These are phyloP conservation scores for Pulveroboletus frians DNA, from an alignment of 768 basidiomycete genomes.

Conservation along the genomic window DNA sequence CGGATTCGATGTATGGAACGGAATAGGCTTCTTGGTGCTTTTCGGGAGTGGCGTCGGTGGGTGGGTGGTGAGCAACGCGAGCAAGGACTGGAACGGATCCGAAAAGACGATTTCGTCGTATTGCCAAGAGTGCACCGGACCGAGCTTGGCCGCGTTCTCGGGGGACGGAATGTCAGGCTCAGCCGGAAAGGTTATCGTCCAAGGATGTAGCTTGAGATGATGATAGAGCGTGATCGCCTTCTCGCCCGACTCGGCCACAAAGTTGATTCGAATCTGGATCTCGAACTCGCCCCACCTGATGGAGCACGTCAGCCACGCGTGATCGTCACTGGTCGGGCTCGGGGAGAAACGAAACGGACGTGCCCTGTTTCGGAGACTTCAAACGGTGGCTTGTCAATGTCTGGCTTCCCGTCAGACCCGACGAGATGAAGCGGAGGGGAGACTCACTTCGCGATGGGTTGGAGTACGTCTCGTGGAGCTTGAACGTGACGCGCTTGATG, in stretches of 20 bases:
- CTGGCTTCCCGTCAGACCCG: slow-evolving; percentile 35
- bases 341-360: slow-evolving; percentile 11
- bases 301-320: not conserved
- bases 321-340: not conserved
- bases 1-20: slow-evolving; percentile 64
- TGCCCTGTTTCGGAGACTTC: slow-evolving; percentile 95
- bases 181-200: slow-evolving; percentile 48
- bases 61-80: slow-evolving; percentile 73
- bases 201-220: slow-evolving; percentile 93
- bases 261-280: slow-evolving; percentile 86
- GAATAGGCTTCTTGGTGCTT: slow-evolving; percentile 51
- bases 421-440: not conserved
- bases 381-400: slow-evolving; percentile 89
- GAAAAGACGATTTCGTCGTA: slow-evolving; percentile 98
- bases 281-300: slow-evolving; percentile 97
- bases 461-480: slow-evolving; percentile 93
- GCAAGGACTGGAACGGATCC: slow-evolving; percentile 86
- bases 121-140: slow-evolving; percentile 94
- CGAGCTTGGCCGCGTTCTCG: slow-evolving; percentile 59
- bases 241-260: slow-evolving; percentile 84
- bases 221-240: slow-evolving; percentile 86
- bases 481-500: slow-evolving; percentile 95
- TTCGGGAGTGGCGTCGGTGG: slow-evolving; percentile 80
- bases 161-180: slow-evolving; percentile 66
- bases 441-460: slow-evolving; percentile 81